Evolutionary conservation across 2,329 filamentous ascomycete genomes (phyloP), one percentile per base, ranked within the genome.

Genomic region (Volutella citrinella): DNA sequence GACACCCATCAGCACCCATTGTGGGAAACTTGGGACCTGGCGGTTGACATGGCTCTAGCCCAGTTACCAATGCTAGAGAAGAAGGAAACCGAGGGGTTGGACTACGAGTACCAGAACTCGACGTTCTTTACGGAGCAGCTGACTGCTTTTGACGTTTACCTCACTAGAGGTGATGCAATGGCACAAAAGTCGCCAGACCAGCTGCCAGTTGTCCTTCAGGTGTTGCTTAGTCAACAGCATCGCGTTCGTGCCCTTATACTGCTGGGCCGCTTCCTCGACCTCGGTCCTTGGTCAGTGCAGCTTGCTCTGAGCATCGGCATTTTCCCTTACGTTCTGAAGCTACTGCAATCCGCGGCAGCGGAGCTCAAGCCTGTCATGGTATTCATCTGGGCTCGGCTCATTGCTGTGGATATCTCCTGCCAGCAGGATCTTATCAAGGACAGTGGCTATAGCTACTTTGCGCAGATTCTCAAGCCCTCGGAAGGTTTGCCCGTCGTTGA

Each of bases 311-410:
- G 90, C 61, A 98, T 98, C 42, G 93, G 93, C 16, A 98, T 98
- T 43, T 98, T 98, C 61, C 93, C 93, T 1, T 98, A 98, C 56
- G 93, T 98, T n/a, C 69, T 98, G 20, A 98, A 98, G 64, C 72
- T 98, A 17, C 70, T 98, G 13, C 93, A 98, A 60, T 97, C 93
- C 5, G 91, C 94, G 28, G 93, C 93, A 0, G 78, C 88, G 28
- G 93, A 98, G 61, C 68, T 98, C 42, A 97, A 97, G 56, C 91
- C 93, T 0, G 90, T 97, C 40, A 97, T 98, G 93, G 90, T 98
- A 6, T 98, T 97, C 61, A 98, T 98, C 44, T 98, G 93, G 93
- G 90, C 93, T 6, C 80, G 93, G 30, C 88, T 98, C 26, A 78
- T 98, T 45, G 93, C 93, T 7, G 93, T 98, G 6, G 93, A 98